A percentile compares a stretch with the other conserved stretches of the same genome.
phyloP scores from a whole-genome alignment of 331 rosid genomes.

The Telfairia occidentalis region DNA sequence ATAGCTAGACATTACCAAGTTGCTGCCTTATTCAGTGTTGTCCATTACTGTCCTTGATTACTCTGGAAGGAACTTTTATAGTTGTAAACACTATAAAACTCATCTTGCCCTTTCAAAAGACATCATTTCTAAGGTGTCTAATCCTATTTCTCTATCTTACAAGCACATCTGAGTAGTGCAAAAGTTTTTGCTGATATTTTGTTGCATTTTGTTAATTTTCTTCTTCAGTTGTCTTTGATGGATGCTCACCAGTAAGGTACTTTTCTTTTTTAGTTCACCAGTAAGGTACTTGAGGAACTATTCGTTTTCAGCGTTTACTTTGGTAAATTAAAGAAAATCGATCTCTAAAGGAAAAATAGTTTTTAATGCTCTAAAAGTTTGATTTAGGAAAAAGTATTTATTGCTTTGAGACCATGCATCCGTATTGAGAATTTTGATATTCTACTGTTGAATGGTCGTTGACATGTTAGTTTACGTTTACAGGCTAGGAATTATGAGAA shows the following conservation, averaged over 20 bases:
- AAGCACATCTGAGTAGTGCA: not conserved
- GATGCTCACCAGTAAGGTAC: not conserved
- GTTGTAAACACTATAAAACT: slow-evolving; percentile 57
- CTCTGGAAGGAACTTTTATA: slow-evolving; percentile 52
- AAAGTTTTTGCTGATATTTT: not conserved
- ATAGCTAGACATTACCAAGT: too few relatives aligned
- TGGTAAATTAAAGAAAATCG: not conserved
- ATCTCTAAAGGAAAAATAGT: not conserved
- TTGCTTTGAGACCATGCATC: not conserved
- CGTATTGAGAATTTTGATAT: not conserved
- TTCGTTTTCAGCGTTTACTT: not conserved
- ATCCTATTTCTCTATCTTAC: not conserved
- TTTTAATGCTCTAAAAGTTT: not conserved
- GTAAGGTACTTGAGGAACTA: not conserved
- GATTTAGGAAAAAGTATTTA: not conserved
- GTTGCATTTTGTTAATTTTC: not conserved
- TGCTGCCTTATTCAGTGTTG: too few relatives aligned
- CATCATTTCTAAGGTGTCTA: slow-evolving; percentile 46
- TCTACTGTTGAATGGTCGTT: not conserved
- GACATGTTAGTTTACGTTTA: not conserved
- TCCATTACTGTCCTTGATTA: too few relatives aligned
- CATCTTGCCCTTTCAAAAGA: slow-evolving; percentile 50
- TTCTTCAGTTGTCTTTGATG: not conserved
- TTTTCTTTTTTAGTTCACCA: too few relatives aligned
- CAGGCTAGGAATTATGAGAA: not conserved